Base-by-base conservation (phyloP, 768 basidiomycete genomes). In the Leccinum disarticulatum region DNA sequence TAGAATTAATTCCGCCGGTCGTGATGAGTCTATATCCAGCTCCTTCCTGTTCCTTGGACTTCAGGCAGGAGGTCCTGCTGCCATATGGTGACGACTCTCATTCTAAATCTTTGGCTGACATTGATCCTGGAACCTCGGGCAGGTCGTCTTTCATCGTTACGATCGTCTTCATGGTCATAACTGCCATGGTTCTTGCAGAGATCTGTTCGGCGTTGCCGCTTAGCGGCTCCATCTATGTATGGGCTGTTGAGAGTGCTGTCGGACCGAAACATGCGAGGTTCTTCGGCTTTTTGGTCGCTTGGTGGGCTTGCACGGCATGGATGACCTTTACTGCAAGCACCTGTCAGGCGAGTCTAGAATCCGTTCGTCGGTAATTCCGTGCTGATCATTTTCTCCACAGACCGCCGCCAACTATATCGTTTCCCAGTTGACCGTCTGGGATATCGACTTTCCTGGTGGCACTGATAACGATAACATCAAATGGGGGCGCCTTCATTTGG, bases 221-320 rank as follows among this genome's bases (percentile, higher is more conserved):
- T 53, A 91, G 90, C 57, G 94, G 94, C 3, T 95, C 93, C 8
- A 95, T 97, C 71, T 96, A 95, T 73, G 87, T 94, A 52, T 96
- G 94, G 94, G 91, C 93, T 0, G 93, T 93, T 17, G 93, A 93
- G 69, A 93, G 92, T 67, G 94, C 92, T 5, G 22, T 22, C 22
- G 94, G 94, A 2, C 87, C 87, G 6, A 92, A 91, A 65, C 87
- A 91, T 66, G 92, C 87, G 3, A 82, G 94, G 36, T 89, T 95
- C 74, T 84, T 93, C 63, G 93, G 92, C 1, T 93, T 95, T 76
- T 73, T 93, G 57, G 93, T 95, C 15, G 93, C 93, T 31, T 96
- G 91, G 90, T 96, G 93, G 93, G 80, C 91, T 14, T 88, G 87
- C 59, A 94, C 93, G 1, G 94, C 93, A n/a, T 96, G 94, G 94